Evolutionary conservation across 2,329 filamentous ascomycete species (phyloP).

Genomic region (Camptophora hylomeconis): DNA sequence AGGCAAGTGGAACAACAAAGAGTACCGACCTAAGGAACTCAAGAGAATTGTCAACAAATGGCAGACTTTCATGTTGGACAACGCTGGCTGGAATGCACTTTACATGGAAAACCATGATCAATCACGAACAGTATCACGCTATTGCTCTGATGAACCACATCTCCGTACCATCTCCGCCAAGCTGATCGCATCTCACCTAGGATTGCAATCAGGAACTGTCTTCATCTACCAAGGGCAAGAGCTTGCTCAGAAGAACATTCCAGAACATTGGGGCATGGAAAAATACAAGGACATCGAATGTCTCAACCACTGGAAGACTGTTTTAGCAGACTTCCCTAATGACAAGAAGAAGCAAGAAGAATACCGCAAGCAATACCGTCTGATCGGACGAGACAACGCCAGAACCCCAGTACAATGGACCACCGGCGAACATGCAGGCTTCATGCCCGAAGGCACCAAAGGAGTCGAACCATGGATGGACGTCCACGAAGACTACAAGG

Average conservation of each 20-base stretch:
- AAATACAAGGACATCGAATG: constrained; percentile 32
- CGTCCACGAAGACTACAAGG: constrained; percentile 39
- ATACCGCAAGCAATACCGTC: constrained; percentile 5
- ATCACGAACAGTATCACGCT: constrained; percentile 41
- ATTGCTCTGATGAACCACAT: constrained; percentile 32
- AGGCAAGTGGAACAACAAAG: constrained; percentile 36
- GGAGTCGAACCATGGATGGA: constrained; percentile 47
- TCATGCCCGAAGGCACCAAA: constrained; percentile 4
- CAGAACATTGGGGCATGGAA: constrained; percentile 34
- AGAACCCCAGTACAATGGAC: constrained; percentile 61
- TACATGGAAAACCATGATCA: constrained; percentile 56
- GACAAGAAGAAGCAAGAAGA: constrained; percentile 6
- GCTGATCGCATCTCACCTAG: constrained; percentile 39
- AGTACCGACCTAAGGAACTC: constrained; percentile 35
- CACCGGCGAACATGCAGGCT: constrained; percentile 1
- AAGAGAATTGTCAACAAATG: constrained; percentile 37
- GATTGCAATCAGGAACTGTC: constrained; percentile 38
- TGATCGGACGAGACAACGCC: constrained; percentile 40
- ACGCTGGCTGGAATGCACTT: constrained; percentile 40
- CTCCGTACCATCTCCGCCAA: constrained; percentile 36
- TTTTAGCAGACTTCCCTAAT: constrained; percentile 3
- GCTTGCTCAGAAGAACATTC: constrained; percentile 46
- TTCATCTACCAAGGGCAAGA: constrained; percentile 51
- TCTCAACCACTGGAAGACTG: constrained; percentile 33
- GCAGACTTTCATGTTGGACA: constrained; percentile 40